Percentiles rank a stretch among this genome's conserved stretches.
These are phyloP conservation scores for Spongospora subterranea DNA, from an alignment of 208 protist genomes.

Conservation along the genomic window DNA sequence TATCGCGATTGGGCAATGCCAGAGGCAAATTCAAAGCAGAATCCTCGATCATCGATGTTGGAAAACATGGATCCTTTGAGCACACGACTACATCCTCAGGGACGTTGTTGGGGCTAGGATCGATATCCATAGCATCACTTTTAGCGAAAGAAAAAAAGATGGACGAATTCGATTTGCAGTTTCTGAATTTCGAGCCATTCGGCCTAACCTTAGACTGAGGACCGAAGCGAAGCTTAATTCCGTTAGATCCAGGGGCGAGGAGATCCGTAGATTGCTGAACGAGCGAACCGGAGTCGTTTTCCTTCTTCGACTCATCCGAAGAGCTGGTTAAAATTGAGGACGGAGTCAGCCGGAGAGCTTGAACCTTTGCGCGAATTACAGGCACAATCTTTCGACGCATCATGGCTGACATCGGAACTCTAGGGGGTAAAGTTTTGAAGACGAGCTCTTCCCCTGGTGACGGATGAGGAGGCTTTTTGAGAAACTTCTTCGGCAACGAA, in stretches of 20 bases:
- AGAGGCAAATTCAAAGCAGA: not conserved
- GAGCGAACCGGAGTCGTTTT: not conserved
- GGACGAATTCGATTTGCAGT: not conserved
- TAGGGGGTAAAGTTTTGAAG: conserved; percentile 1
- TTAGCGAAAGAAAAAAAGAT: not conserved
- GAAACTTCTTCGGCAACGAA: not conserved
- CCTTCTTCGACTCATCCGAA: not conserved
- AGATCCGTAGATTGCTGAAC: not conserved
- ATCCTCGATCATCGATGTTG: not conserved
- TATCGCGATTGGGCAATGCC: not conserved
- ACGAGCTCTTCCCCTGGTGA: not conserved
- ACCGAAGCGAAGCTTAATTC: not conserved
- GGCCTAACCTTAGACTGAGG: not conserved
- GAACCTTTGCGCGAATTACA: not conserved
- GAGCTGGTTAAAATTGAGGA: not conserved
- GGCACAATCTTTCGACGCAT: not conserved
- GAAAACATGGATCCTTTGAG: not conserved
- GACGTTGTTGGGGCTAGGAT: not conserved
- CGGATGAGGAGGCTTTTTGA: not conserved
- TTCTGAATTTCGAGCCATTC: not conserved
- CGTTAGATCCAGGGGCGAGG: not conserved
- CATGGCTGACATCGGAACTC: not conserved
- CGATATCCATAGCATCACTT: not conserved
- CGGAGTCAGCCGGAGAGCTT: not conserved
- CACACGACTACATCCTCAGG: not conserved